Base-by-base conservation (phyloP, 805 yeast species). In the Hanseniaspora jakobsenii region DNA sequence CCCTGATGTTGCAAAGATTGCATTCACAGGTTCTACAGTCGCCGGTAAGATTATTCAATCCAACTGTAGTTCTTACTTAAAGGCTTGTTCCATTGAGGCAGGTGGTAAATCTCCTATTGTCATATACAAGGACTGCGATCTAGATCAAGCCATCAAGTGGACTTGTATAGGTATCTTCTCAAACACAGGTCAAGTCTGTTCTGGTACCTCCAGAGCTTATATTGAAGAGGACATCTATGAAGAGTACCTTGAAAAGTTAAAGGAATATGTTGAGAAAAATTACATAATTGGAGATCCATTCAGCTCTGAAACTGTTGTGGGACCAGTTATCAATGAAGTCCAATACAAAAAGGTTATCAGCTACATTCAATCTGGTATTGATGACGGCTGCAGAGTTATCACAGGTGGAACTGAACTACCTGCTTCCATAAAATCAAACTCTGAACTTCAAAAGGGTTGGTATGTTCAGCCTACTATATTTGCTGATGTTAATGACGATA, bases 401-500 rank as follows among this genome's bases (percentile, higher is more conserved):
- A 51, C 66, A 12, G 72, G 75, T 27, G 72, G 69, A 42, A 63
- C 62, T 39, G 43, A 40, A 16, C 49, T 49, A 14, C 47, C 52
- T 9, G 56, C 62, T 60, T 59, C 52, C 69, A 48, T 30, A 14
- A 18, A 38, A n/a, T 19, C 21, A 19, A 62, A 65, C 32, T 66
- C 34, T n/a, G 32, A 22, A 17, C 24, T 35, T 1, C 3, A 12
- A 7, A 50, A 65, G 47, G 94, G 93, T 4, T 82, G 62, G 63
- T 84, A 65, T 59, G 66, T 83, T 52, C 70, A 73, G 53, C 94
- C 94, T 47, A 81, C 93, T 3, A 68, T 84, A 34, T 82, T 83
- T 53, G 70, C 78, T 21, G 81, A 81, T 54, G 84, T 81, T 38
- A 70, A 66, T 44, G 77, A 78, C 49, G 60, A 69, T 26, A 77